Percentiles rank a stretch among this genome's conserved stretches.
These are phyloP conservation scores for Penicillium antarcticum DNA, from an alignment of 495 filamentous ascomycete genomes.

Conservation along the genomic window DNA sequence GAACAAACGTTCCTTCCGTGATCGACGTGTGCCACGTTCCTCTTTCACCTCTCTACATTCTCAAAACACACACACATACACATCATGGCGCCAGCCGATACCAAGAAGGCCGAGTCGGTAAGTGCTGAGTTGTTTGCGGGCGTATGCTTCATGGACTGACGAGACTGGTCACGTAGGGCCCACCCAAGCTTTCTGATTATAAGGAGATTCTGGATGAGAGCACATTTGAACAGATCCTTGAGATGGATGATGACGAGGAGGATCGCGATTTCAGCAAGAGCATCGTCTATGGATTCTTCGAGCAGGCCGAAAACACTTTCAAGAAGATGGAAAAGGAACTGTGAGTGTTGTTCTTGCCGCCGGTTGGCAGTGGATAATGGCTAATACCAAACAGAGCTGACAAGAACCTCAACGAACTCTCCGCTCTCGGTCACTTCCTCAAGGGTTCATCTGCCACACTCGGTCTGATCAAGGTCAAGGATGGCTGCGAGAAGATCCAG, in stretches of 20 bases:
- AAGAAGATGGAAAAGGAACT: conserved; percentile 75
- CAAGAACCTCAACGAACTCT: conserved; percentile 67
- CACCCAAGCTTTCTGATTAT: conserved; percentile 47
- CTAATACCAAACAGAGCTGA: conserved; percentile 46
- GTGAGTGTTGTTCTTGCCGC: conserved; percentile 53
- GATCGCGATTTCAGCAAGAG: conserved; percentile 75
- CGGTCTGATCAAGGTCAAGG: conserved; percentile 86
- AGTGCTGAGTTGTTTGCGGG: conserved; percentile 1
- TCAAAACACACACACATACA: background rate
- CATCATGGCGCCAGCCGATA: conserved; percentile 30
- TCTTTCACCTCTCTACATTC: background rate
- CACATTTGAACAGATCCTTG: conserved; percentile 92
- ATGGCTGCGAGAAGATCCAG: conserved; percentile 94
- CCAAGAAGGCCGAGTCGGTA: conserved; percentile 29
- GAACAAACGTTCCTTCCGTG: conserved; percentile 2
- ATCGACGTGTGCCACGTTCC: conserved; percentile 8
- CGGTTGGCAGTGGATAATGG: background rate
- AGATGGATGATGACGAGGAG: conserved; percentile 88
- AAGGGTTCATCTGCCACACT: conserved; percentile 98
- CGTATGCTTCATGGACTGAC: background rate
- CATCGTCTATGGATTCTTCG: conserved; percentile 90
- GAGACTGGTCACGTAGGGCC: conserved; percentile 39
- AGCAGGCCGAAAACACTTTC: conserved; percentile 86
- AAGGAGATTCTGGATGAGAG: conserved; percentile 70
- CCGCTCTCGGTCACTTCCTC: conserved; percentile 86